Conservation (phyloP, 2,329 filamentous ascomycete species). For the Paracoccidioides brasiliensis region DNA sequence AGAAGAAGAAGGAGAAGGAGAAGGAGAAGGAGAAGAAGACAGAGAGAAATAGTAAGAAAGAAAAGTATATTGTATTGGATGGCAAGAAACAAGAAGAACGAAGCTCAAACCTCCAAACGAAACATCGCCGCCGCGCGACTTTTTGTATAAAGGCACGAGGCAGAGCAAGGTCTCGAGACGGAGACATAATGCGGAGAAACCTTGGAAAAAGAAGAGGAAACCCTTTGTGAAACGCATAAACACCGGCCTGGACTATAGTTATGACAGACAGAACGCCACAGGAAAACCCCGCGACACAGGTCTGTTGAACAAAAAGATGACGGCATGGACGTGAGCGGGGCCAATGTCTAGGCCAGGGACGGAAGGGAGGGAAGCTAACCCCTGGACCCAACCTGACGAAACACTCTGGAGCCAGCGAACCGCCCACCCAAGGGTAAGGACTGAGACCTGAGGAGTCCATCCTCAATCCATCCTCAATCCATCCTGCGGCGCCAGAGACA, state of each 20-base stretch:
- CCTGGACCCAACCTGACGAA: not conserved
- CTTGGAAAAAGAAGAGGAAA: not conserved
- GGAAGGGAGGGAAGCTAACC: not conserved
- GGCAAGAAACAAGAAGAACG: not conserved
- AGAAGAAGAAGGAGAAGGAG: not conserved
- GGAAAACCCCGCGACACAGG: not conserved
- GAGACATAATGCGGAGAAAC: not conserved
- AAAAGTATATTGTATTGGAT: not conserved
- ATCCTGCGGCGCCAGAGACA: not conserved
- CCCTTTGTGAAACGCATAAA: not conserved
- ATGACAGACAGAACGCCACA: not conserved
- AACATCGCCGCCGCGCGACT: not conserved
- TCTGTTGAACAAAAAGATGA: not conserved
- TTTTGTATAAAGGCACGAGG: not conserved
- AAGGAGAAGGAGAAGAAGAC: not conserved
- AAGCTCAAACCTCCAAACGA: not conserved
- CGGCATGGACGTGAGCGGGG: not conserved
- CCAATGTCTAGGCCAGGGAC: not conserved
- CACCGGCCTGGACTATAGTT: not conserved
- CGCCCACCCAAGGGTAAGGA: not conserved
- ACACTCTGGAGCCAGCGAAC: not conserved
- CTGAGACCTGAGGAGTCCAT: not conserved
- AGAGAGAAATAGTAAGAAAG: not conserved
- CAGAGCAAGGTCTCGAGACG: not conserved
- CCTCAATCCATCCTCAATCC: not conserved